Evolutionary conservation across 257 asterid genomes (phyloP).

Genomic region (Apocynum venetum): DNA sequence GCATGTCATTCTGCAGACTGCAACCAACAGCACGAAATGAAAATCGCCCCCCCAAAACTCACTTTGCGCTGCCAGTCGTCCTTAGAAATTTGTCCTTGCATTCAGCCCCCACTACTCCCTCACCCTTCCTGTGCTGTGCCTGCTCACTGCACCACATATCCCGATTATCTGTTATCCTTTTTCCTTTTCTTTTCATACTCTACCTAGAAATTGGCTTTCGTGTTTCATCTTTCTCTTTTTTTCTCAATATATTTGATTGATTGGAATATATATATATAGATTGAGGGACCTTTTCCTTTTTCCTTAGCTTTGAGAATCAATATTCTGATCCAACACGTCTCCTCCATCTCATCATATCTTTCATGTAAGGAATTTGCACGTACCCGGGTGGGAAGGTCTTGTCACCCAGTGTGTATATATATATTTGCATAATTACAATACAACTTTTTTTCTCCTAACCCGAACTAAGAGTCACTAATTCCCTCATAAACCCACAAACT

Average conservation of each 20-base stretch:
- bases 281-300: constrained; percentile 14
- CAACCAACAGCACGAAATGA: neutral
- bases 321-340: constrained; percentile 51
- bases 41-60: neutral
- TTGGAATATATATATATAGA: constrained; percentile 21
- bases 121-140: neutral
- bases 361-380: neutral
- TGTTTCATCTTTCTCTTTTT: neutral
- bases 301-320: constrained; percentile 38
- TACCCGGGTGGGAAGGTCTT: no score
- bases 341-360: constrained; percentile 28
- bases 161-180: neutral
- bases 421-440: no score
- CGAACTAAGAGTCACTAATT: no score
- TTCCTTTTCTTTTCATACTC: neutral
- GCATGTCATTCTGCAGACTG: constrained; percentile 1
- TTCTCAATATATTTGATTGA: constrained; percentile 16
- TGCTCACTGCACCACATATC: neutral
- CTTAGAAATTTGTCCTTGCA: neutral
- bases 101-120: neutral
- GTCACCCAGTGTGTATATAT: no score
- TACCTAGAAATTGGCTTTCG: neutral
- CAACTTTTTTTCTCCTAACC: no score
- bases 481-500: no score
- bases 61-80: neutral